These are phyloP conservation scores for Hypoxylon subgilvum DNA, from an alignment of 495 filamentous ascomycete genomes.

Conservation along the genomic window DNA sequence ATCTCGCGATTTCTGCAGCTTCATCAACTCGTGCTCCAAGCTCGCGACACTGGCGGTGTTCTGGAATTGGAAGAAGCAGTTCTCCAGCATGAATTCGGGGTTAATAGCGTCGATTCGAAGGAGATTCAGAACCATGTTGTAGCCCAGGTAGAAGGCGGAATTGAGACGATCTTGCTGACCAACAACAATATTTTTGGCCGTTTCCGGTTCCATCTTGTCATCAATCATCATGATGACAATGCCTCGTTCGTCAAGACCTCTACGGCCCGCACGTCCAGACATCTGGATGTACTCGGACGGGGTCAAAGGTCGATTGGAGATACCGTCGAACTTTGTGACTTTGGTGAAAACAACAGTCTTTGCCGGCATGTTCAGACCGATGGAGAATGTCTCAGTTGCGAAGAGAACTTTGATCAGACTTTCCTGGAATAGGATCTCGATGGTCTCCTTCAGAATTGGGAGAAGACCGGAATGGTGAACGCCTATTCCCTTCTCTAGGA, in stretches of 20 bases:
- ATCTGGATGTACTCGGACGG: conserved; percentile 98
- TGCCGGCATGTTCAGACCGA: conserved; percentile 98
- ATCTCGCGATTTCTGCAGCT: conserved; percentile 73
- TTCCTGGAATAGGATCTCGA: conserved; percentile 98
- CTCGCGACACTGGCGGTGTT: conserved; percentile 82
- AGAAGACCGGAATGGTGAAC: conserved; percentile 96
- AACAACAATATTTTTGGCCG: conserved; percentile 91
- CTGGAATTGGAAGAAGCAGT: conserved; percentile 98
- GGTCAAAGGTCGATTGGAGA: conserved; percentile 80
- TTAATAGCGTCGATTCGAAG: conserved; percentile 95
- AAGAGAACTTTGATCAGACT: conserved; percentile 97
- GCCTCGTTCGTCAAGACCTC: conserved; percentile 96
- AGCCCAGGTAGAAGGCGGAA: conserved; percentile 97
- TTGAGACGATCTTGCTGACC: conserved; percentile 96
- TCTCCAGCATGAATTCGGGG: conserved; percentile 94
- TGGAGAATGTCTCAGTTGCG: conserved; percentile 97
- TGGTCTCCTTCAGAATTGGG: conserved; percentile 96
- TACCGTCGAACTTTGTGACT: conserved; percentile 92
- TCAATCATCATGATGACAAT: conserved; percentile 99
- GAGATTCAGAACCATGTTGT: conserved; percentile 98
- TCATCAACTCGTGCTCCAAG: conserved; percentile 78
- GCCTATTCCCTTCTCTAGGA: conserved; percentile 89
- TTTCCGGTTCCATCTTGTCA: conserved; percentile 91
- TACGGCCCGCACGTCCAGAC: conserved; percentile 93
- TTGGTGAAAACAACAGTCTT: conserved; percentile 98